These are phyloP conservation scores for Papiliotrema nemorosa DNA, from an alignment of 1,284 basidiomycete genomes.

Conservation along the genomic window DNA sequence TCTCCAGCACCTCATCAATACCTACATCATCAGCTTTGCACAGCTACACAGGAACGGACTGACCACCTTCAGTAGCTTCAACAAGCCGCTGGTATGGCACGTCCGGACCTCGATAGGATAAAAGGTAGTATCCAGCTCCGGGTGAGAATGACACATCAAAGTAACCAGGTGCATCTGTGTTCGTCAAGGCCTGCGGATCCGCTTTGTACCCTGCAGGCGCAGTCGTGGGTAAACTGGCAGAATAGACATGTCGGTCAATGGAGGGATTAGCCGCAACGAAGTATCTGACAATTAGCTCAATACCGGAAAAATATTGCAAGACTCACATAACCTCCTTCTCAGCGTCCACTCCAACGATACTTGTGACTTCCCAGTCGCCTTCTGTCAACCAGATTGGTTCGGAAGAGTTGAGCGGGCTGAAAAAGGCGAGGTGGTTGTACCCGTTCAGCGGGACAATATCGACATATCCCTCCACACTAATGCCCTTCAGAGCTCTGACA, in stretches of 20 bases:
- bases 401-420: constrained; percentile 65
- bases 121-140: constrained; percentile 74
- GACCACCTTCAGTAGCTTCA: constrained; percentile 61
- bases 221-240: constrained; percentile 59
- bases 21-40: constrained; percentile 9
- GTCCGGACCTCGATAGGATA: constrained; percentile 74
- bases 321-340: constrained; percentile 68
- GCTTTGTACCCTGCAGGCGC: constrained; percentile 23
- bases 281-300: constrained; percentile 58
- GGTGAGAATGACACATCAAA: constrained; percentile 75
- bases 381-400: constrained; percentile 76
- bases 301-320: not conserved
- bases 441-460: constrained; percentile 82
- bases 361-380: constrained; percentile 86
- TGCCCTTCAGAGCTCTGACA: constrained; percentile 48
- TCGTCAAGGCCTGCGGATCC: constrained; percentile 58
- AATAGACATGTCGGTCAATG: constrained; percentile 78
- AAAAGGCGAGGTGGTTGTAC: constrained; percentile 85
- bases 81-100: constrained; percentile 83
- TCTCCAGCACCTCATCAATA: constrained; percentile 56
- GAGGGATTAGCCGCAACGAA: constrained; percentile 82
- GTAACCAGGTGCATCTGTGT: constrained; percentile 59
- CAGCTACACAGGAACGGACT: constrained; percentile 25
- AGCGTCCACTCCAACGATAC: constrained; percentile 68
- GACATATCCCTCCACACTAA: constrained; percentile 65